Evolutionary conservation across 192 early-diverging fungal genomes (phyloP).

Genomic region (Coemansia sp.): DNA sequence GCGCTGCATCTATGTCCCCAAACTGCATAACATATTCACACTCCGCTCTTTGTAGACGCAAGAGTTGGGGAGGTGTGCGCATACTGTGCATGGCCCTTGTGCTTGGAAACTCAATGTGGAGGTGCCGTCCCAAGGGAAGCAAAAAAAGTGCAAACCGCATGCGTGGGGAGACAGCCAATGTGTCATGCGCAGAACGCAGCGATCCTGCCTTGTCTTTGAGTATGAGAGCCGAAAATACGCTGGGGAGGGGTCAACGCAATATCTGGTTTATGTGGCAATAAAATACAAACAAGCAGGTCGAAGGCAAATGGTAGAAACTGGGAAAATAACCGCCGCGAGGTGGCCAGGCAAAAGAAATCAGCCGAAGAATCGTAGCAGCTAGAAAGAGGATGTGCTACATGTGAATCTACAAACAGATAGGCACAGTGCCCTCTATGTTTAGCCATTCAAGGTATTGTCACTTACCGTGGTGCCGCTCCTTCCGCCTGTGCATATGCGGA

Average conservation of each 20-base stretch:
- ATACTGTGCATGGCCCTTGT: background rate
- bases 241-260: background rate
- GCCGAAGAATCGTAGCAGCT: background rate
- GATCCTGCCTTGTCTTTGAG: background rate
- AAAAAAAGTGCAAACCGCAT: background rate
- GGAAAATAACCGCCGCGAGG: background rate
- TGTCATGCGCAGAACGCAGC: background rate
- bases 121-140: background rate
- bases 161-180: background rate
- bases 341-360: background rate
- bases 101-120: background rate
- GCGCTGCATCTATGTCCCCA: background rate
- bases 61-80: background rate
- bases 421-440: background rate
- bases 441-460: background rate
- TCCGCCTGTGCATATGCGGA: slow-evolving; percentile 26
- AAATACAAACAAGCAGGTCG: background rate
- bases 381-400: background rate
- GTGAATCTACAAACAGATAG: slow-evolving; percentile 4
- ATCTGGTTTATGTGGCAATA: background rate
- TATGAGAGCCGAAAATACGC: background rate
- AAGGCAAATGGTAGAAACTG: background rate
- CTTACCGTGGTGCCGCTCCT: slow-evolving; percentile 29
- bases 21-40: background rate
- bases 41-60: background rate